Percentiles rank a stretch among this genome's conserved stretches.
These are phyloP conservation scores for Colletotrichum aenigma DNA, from an alignment of 2,329 filamentous ascomycete species.

Conservation along the genomic window DNA sequence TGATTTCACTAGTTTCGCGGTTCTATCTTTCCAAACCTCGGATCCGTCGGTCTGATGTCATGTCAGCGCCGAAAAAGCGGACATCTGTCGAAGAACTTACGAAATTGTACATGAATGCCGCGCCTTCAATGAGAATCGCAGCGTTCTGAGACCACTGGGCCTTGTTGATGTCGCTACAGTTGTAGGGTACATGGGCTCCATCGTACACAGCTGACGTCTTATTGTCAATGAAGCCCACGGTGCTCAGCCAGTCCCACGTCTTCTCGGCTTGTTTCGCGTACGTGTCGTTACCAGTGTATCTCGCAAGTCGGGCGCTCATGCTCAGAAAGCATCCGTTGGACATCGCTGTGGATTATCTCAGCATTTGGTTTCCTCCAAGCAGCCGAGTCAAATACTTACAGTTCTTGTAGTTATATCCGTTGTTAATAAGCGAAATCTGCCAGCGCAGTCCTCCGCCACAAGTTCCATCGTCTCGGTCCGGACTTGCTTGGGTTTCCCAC, in stretches of 20 bases:
- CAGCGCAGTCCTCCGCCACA: constrained; percentile 70
- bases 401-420: constrained; percentile 71
- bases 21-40: constrained; percentile 33
- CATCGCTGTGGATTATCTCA: constrained; percentile 28
- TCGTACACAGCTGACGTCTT: constrained; percentile 64
- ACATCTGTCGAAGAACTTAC: constrained; percentile 26
- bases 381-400: constrained; percentile 20
- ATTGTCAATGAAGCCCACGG: constrained; percentile 54
- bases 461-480: constrained; percentile 51
- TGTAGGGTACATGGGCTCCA: constrained; percentile 51
- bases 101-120: constrained; percentile 64
- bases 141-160: constrained; percentile 60
- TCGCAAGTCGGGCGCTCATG: constrained; percentile 61
- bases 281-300: constrained; percentile 62
- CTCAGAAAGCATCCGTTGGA: constrained; percentile 57
- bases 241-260: constrained; percentile 60
- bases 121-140: constrained; percentile 56
- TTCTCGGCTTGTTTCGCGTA: constrained; percentile 61
- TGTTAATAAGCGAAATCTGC: constrained; percentile 69
- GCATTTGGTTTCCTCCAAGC: neutral
- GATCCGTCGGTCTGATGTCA: constrained; percentile 37
- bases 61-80: constrained; percentile 41
- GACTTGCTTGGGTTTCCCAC: constrained; percentile 53
- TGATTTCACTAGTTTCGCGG: constrained; percentile 40
- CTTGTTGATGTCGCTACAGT: constrained; percentile 58